These are phyloP conservation scores for Wickerhamiella spandovensis DNA, from an alignment of 805 yeast genomes.

Conservation along the genomic window DNA sequence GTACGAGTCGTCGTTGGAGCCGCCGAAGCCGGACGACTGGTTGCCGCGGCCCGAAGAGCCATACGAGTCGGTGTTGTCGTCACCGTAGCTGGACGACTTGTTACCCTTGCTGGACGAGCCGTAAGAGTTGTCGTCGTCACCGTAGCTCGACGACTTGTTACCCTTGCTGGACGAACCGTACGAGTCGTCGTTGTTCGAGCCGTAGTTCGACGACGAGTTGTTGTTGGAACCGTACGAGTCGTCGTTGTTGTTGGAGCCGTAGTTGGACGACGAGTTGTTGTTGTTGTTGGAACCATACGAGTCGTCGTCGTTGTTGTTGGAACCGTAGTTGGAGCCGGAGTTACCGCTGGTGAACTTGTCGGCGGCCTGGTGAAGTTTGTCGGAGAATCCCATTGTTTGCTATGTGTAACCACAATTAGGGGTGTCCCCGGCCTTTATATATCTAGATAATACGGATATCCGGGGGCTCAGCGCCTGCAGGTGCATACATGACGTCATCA, in stretches of 20 bases:
- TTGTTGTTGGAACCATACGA: slow-evolving; percentile 13
- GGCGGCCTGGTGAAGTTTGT: slow-evolving; percentile 10
- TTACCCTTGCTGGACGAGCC: slow-evolving; percentile 15
- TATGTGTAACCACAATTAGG: no score
- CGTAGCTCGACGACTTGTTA: slow-evolving; percentile 24
- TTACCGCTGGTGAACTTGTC: slow-evolving; percentile 14
- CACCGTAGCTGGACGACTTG: slow-evolving; percentile 16
- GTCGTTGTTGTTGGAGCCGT: slow-evolving; percentile 13
- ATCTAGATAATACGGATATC: background rate
- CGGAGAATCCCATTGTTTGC: slow-evolving; percentile 17
- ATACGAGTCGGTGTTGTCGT: slow-evolving; percentile 10
- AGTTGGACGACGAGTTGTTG: slow-evolving; percentile 10
- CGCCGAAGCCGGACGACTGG: slow-evolving; percentile 13
- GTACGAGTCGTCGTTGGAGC: slow-evolving; percentile 13
- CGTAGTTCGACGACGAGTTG: slow-evolving; percentile 13
- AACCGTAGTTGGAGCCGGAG: slow-evolving; percentile 13
- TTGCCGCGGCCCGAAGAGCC: slow-evolving; percentile 20
- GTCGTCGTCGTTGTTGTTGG: slow-evolving; percentile 11
- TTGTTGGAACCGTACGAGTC: slow-evolving; percentile 13
- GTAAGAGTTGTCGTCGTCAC: slow-evolving; percentile 15
- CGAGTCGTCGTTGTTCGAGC: slow-evolving; percentile 13
- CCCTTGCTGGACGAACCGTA: slow-evolving; percentile 11
- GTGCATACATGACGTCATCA: background rate
- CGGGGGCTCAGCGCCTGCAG: background rate
- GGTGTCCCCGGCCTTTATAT: background rate